These are phyloP conservation scores for Diaporthe capsici DNA, from an alignment of 2,329 filamentous ascomycete genomes.

Conservation along the genomic window DNA sequence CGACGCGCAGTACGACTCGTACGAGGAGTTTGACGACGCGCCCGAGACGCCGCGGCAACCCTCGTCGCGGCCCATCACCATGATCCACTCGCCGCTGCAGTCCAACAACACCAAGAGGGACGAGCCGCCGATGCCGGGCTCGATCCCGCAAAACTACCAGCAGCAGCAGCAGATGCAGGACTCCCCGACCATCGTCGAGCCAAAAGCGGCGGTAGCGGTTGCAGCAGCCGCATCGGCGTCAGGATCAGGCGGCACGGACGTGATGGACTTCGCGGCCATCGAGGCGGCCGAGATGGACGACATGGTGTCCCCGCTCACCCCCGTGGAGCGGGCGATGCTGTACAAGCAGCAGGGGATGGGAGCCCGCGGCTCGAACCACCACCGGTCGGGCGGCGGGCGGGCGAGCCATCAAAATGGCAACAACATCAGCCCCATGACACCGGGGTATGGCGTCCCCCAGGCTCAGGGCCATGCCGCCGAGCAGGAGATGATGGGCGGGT, in stretches of 20 bases:
- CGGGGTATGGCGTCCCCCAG: slow-evolving; percentile 21
- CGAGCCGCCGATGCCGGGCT: background rate
- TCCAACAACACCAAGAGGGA: background rate
- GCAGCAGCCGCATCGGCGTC: background rate
- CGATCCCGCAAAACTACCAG: background rate
- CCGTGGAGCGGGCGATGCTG: slow-evolving; percentile 41
- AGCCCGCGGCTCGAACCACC: background rate
- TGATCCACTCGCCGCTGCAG: slow-evolving; percentile 37
- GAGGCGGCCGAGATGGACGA: slow-evolving; percentile 42
- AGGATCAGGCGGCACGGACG: slow-evolving; percentile 6
- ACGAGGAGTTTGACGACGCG: slow-evolving; percentile 36
- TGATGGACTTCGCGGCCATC: slow-evolving; percentile 40
- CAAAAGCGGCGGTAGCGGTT: background rate
- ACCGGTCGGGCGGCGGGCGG: background rate
- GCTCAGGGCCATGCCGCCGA: background rate
- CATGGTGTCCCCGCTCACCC: slow-evolving; percentile 39
- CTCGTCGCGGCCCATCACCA: slow-evolving; percentile 17
- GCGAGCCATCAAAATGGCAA: background rate
- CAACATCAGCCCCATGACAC: slow-evolving; percentile 39
- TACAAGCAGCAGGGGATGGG: slow-evolving; percentile 39
- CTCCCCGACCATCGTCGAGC: slow-evolving; percentile 3
- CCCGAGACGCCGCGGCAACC: slow-evolving; percentile 37
- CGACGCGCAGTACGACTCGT: slow-evolving; percentile 37
- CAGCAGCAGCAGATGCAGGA: slow-evolving; percentile 7
- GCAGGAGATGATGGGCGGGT: slow-evolving; percentile 29